Conservation (phyloP, 2,329 filamentous ascomycete species). For the Cladosporium halotolerans region DNA sequence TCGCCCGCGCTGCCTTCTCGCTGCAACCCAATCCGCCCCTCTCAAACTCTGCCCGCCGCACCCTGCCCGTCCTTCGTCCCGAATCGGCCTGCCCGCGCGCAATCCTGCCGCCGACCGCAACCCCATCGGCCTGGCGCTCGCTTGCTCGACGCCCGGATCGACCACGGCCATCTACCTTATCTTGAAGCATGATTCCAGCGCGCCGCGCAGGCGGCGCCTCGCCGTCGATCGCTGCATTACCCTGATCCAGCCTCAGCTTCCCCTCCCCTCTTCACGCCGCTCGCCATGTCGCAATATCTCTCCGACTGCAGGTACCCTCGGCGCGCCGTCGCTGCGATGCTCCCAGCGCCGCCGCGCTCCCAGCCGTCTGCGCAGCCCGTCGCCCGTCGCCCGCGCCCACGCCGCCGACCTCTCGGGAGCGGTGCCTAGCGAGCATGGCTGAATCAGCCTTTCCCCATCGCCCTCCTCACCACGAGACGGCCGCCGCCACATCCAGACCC, state of each 20-base stretch:
- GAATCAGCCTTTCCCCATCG: not conserved
- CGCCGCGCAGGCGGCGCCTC: not conserved
- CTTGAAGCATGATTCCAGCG: too few relatives aligned
- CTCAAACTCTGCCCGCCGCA: not conserved
- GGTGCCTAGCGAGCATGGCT: slow-evolving; percentile 3
- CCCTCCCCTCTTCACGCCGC: not conserved
- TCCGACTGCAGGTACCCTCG: too few relatives aligned
- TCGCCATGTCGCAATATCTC: too few relatives aligned
- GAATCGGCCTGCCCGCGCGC: too few relatives aligned
- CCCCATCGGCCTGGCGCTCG: too few relatives aligned
- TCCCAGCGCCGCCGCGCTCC: too few relatives aligned
- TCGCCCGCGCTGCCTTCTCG: not conserved
- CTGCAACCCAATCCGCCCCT: not conserved
- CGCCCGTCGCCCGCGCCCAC: too few relatives aligned
- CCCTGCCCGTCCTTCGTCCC: not conserved
- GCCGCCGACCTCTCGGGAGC: not conserved
- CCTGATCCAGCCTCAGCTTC: not conserved
- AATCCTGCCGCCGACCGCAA: too few relatives aligned
- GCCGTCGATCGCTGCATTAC: not conserved
- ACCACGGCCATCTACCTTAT: too few relatives aligned
- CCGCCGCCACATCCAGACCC: not conserved
- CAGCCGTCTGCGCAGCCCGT: too few relatives aligned
- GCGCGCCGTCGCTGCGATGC: too few relatives aligned
- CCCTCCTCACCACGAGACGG: slow-evolving; percentile 7
- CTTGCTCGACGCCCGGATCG: too few relatives aligned